Evolutionary conservation across 169 alveolate species (phyloP), one percentile per base, ranked within the genome.

Genomic region (Eimeria nieschulzi): DNA sequence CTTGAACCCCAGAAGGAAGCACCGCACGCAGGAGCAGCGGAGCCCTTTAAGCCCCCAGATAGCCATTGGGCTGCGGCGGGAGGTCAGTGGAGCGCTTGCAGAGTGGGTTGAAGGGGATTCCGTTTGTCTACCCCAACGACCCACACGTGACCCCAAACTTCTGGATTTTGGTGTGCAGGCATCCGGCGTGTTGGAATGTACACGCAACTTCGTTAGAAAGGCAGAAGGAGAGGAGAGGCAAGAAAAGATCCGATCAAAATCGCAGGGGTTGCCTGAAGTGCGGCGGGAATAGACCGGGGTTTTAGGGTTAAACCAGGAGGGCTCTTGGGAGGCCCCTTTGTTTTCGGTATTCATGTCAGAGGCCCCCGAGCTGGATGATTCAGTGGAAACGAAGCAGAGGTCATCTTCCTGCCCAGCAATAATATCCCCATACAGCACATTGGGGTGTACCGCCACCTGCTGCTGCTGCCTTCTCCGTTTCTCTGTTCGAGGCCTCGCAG

Each of bases 21-120:
- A 66, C 17, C 39, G 76, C 12, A 66, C 39, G 76, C 76, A 66
- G 25, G 76, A 8, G 76, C 76, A 66, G 46, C 76, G 76, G 10
- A 39, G 76, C 9, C 76, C 39, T 9, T 19, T 33, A 19, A 39
- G 76, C 46, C 46, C 76, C 76, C 76, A 66, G 17, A 66, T 3
- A 9, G 76, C 25, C 12, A 66, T 39, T n/a, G 25, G 46, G 8
- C 46, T 66, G 51, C 39, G 39, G 76, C 76, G 25, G 76, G 76
- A 15, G 17, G 76, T 66, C 21, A 19, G 25, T 15, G 76, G 39
- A 66, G 76, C 17, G 12, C 76, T 66, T 59, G 68, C 68, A 15
- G 15, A 7, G 68, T 5, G 68, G 23, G n/a, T 7, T 7, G 68
- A n/a, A n/a, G 17, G 9, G 68, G 23, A 5, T 15, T n/a, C n/a